These are phyloP conservation scores for Wickerhamiella australiensis DNA, from an alignment of 805 yeast species.

Conservation along the genomic window DNA sequence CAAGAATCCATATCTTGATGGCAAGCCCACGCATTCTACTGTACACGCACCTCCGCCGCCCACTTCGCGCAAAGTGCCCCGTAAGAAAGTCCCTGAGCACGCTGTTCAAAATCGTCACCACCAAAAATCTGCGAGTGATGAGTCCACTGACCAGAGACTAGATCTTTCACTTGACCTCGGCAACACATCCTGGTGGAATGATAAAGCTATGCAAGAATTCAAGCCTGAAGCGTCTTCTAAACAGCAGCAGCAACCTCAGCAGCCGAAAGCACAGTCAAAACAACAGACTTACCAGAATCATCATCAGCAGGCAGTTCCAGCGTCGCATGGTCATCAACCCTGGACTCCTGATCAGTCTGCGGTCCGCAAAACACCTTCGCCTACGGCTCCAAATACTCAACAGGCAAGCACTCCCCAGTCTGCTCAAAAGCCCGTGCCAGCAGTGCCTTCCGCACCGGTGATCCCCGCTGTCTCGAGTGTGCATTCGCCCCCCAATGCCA, in stretches of 20 bases:
- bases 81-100: slow-evolving; percentile 10
- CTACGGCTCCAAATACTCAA: not conserved
- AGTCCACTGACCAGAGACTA: slow-evolving; percentile 3
- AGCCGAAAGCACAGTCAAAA: not conserved
- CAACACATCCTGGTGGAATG: slow-evolving; percentile 7
- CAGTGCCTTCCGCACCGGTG: not conserved
- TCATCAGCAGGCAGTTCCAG: not conserved
- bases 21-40: slow-evolving; percentile 4
- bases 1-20: slow-evolving; percentile 8
- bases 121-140: slow-evolving; percentile 7
- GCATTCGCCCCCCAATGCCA: not conserved
- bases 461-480: not conserved
- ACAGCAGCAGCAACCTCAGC: not conserved
- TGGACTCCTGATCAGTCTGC: slow-evolving; percentile 9
- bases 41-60: slow-evolving; percentile 6
- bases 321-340: not conserved
- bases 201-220: not conserved
- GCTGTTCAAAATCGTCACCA: not conserved
- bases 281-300: not conserved
- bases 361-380: slow-evolving; percentile 2
- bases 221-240: not conserved
- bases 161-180: slow-evolving; percentile 9
- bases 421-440: not conserved
- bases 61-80: slow-evolving; percentile 1
- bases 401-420: not conserved